Base-by-base conservation (phyloP, 1,284 basidiomycete species). In the Abortiporus biennis region DNA sequence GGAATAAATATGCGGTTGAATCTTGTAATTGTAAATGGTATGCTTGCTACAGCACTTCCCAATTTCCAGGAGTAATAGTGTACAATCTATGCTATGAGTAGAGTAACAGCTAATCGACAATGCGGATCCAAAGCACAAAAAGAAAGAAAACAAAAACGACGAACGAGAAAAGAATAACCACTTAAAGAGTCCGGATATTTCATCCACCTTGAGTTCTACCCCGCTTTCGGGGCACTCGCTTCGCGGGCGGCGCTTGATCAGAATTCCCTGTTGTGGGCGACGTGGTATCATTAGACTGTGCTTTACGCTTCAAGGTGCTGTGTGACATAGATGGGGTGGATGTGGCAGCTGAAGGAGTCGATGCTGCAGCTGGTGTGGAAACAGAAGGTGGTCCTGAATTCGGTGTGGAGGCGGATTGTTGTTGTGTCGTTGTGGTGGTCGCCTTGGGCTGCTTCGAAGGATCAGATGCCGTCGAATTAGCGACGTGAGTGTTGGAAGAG, bases 301-400 rank as follows among this genome's bases (percentile, higher is more conserved):
- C 63, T 44, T 85, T 86, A 47, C 84, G 72, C 64, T 87, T 87
- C 53, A 85, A 62, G 33, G 75, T 68, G 42, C 78, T 67, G 54
- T 66, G 63, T 30, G 70, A 44, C 61, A 80, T 56, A 5, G 74
- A 67, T 2, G 82, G 79, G 3, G 67, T 66, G 35, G 62, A 59
- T 16, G 50, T 46, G 5, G 55, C 47, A 25, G 65, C 59, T 2
- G 55, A 61, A 42, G 71, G 52, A 2, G 64, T 58, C 25, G 54
- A 48, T 22, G 62, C 58, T 0, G 56, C 50, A 9, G 53, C 52
- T 2, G 59, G 58, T 11, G 62, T 58, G 2, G 56, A 54, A 39
- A 58, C 55, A 23, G 53, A 45, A 4, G 42, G 36, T 12, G 42
- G 42, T 35, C 48, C 53, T 41, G 64, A 50, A 43, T 56, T 59